Base-by-base conservation (phyloP, 257 asterid genomes). In the Linderniella brevidens region DNA sequence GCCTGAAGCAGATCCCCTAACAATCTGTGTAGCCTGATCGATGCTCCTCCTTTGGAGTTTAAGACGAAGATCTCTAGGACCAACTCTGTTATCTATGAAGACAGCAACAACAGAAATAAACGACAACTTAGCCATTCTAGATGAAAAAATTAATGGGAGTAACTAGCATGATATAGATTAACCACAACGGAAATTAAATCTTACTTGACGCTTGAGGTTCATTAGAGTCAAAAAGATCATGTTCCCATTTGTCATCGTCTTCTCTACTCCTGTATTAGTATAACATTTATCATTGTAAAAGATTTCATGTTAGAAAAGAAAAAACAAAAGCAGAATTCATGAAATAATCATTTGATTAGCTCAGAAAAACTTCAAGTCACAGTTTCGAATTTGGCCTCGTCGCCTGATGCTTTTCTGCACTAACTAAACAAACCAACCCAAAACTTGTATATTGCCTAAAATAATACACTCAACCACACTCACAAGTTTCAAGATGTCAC, bases 201-300 rank as follows among this genome's bases (percentile, higher is more conserved):
- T 42, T 75, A 82, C 96, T 73, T 62, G 75, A 69, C 56, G 67
- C 55, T 46, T 61, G 83, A 53, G 69, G 61, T 54, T 40, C 68
- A 12, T 49, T 54, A 49, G 60, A 60, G 43, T 74, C 77, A 17
- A 68, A 86, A 55, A 86, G 93, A 66, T 79, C 93, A 58, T 82
- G 94, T 55, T 73, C 78, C 96, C 96, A 86, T 67, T 86, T 86
- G 64, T 72, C 92, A 68, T 74, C 86, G 54, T 79, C 92, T 56
- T 79, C 92, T 59, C 96, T 75, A 64, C 58, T 82, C 65, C 96
- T 86, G 78, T 74, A 79, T 43, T 50, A 60, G 49, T 53, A 56
- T 61, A 17, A 35, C 48, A 17, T 46, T 35, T 10, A 4, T 15
- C 4, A 12, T 9, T n/a, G 15, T 9, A 44, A 19, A 19, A 9